A percentile compares a stretch with the other conserved stretches of the same genome.
phyloP scores from a whole-genome alignment of 345 rosid genomes.

The Syzygium jambos region DNA sequence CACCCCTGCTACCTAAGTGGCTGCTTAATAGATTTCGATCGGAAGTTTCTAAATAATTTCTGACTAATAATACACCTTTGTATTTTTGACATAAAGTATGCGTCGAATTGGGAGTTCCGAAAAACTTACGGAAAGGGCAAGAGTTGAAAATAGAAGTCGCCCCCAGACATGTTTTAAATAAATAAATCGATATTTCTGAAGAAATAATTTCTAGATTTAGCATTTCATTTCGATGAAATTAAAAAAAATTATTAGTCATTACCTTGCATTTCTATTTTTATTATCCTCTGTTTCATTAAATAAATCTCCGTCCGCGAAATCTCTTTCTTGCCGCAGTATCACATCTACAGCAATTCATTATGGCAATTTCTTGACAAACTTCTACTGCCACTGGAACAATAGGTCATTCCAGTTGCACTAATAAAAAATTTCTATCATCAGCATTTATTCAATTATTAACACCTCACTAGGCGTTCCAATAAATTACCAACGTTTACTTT shows the following conservation, averaged over 20 bases:
- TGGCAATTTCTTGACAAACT: background rate
- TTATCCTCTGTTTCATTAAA: background rate
- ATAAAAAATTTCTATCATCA: too few relatives aligned
- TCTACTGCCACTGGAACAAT: background rate
- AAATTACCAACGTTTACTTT: background rate
- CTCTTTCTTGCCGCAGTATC: background rate
- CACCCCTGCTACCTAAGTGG: too few relatives aligned
- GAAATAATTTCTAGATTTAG: background rate
- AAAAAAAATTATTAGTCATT: background rate
- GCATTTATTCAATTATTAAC: background rate
- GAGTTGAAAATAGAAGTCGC: background rate
- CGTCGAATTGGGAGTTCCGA: background rate
- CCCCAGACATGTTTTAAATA: background rate
- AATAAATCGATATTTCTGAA: background rate
- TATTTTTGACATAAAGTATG: background rate
- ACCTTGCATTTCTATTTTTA: background rate
- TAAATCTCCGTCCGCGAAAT: background rate
- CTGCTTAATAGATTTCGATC: background rate
- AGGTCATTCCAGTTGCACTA: background rate
- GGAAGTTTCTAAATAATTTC: background rate
- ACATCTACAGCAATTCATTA: background rate
- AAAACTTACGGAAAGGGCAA: background rate
- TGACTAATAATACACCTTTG: background rate
- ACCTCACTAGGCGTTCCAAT: background rate
- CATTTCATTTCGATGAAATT: too few relatives aligned